Percentiles rank a stretch among this genome's conserved stretches.
Conservation (phyloP, 345 rosid species). For the Arabidopsis suecica region DNA sequence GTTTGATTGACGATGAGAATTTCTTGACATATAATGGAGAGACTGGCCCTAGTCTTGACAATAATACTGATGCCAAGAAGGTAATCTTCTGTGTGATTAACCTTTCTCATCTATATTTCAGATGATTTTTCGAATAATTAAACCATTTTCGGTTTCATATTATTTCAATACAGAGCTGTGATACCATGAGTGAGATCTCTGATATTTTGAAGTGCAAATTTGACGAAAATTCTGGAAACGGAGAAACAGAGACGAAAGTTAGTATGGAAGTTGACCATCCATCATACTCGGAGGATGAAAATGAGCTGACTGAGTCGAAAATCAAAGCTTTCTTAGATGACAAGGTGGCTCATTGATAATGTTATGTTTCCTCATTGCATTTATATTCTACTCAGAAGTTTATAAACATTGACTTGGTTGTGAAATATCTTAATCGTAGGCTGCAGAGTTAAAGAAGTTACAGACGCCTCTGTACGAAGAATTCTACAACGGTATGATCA, state of each 20-base stretch:
- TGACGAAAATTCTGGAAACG: constrained; percentile 49
- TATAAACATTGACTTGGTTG: constrained; percentile 6
- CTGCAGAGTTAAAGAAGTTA: constrained; percentile 82
- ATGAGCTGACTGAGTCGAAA: constrained; percentile 85
- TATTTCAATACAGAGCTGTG: constrained; percentile 49
- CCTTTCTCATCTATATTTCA: background rate
- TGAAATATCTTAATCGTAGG: constrained; percentile 52
- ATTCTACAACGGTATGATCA: constrained; percentile 71
- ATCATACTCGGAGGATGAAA: constrained; percentile 72
- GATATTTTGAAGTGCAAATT: constrained; percentile 55
- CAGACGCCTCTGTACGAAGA: constrained; percentile 88
- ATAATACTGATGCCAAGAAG: constrained; percentile 48
- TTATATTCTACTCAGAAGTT: background rate
- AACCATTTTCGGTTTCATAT: background rate
- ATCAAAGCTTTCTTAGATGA: constrained; percentile 80
- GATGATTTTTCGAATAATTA: background rate
- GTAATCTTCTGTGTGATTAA: constrained; percentile 41
- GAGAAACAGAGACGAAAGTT: constrained; percentile 37
- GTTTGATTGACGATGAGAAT: constrained; percentile 62
- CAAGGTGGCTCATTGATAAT: constrained; percentile 54
- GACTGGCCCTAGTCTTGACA: constrained; percentile 40
- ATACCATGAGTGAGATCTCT: constrained; percentile 56
- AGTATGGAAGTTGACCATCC: constrained; percentile 36
- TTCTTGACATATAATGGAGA: constrained; percentile 44
- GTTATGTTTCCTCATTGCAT: background rate